These are phyloP conservation scores for Cladosporium oxysporum DNA, from an alignment of 2,329 filamentous ascomycete genomes.

Conservation along the genomic window DNA sequence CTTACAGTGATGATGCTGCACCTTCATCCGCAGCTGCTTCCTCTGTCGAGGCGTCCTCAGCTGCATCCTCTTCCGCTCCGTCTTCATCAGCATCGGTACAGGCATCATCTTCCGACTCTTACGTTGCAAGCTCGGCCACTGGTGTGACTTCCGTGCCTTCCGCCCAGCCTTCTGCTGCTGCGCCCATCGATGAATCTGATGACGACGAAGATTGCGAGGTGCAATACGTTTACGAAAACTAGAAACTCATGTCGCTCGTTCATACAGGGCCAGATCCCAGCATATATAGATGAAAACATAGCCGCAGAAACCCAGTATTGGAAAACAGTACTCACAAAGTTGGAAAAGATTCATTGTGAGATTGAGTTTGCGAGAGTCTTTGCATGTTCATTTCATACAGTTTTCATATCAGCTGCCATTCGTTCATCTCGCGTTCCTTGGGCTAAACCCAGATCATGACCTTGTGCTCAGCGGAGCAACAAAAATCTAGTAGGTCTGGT, in stretches of 20 bases:
- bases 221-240: conserved; percentile 28
- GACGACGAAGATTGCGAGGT: conserved; percentile 24
- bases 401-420: background rate
- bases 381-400: background rate
- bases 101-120: conserved; percentile 7
- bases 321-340: background rate
- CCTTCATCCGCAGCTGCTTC: conserved; percentile 20
- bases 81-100: conserved; percentile 6
- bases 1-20: conserved; percentile 11
- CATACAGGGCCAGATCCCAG: background rate
- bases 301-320: background rate
- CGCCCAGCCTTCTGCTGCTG: conserved; percentile 13
- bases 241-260: background rate
- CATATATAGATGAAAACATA: background rate
- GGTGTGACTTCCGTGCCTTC: conserved; percentile 9
- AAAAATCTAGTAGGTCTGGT: conserved; percentile 32
- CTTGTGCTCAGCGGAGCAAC: background rate
- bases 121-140: conserved; percentile 8
- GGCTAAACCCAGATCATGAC: background rate
- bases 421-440: conserved; percentile 1
- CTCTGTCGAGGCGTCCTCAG: conserved; percentile 11
- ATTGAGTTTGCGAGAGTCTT: background rate
- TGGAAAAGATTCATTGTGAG: background rate
- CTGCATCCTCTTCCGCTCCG: conserved; percentile 16
- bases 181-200: background rate